These are phyloP conservation scores for Castanea mollissima DNA, from an alignment of 306 rosid genomes.

Conservation along the genomic window DNA sequence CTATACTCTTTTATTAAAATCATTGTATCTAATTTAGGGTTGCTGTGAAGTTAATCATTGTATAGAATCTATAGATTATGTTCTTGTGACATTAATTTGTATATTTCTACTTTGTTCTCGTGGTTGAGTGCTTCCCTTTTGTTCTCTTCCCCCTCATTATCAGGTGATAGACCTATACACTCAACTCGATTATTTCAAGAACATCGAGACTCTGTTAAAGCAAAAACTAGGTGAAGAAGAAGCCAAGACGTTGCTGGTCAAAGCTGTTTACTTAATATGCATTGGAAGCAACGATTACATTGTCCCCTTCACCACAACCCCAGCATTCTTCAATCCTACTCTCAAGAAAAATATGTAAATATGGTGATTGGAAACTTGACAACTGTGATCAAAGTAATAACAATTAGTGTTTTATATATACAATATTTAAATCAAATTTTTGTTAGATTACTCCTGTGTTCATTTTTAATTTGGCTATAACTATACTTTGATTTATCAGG, in stretches of 20 bases:
- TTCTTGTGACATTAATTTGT: neutral
- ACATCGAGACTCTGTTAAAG: too few relatives aligned
- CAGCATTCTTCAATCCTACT: neutral
- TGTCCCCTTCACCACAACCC: neutral
- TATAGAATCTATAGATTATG: neutral
- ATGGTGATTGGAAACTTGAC: neutral
- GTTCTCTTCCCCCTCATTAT: neutral
- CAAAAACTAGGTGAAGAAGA: too few relatives aligned
- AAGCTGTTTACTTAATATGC: neutral
- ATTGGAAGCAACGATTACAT: neutral
- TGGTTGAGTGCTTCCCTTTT: neutral
- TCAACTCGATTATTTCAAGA: too few relatives aligned
- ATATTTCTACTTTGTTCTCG: neutral
- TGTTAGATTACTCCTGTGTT: too few relatives aligned
- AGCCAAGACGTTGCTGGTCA: too few relatives aligned
- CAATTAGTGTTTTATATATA: neutral
- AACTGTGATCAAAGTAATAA: neutral
- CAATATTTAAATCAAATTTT: too few relatives aligned
- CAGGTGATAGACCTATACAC: too few relatives aligned
- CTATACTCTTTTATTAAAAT: too few relatives aligned
- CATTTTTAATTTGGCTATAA: neutral
- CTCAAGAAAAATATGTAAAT: neutral
- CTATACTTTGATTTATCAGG: neutral
- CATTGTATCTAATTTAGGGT: too few relatives aligned
- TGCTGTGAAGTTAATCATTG: too few relatives aligned